Conservation (phyloP, 805 yeast species). For the Nakazawaea anatomiae region DNA sequence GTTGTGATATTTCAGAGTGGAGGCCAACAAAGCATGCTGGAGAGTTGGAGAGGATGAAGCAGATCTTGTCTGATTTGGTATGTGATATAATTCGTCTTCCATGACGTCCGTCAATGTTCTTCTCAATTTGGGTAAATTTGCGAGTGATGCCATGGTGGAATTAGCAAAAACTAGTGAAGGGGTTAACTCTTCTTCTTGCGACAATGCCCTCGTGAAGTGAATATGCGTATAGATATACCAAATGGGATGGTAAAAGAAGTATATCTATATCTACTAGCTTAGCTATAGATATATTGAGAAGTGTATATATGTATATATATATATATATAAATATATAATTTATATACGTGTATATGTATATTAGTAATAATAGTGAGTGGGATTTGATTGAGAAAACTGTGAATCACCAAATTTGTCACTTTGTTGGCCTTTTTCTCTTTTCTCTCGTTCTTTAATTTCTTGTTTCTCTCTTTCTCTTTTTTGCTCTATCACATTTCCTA, state of each 20-base stretch:
- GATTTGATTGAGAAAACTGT: background rate
- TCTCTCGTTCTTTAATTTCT: background rate
- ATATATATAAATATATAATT: background rate
- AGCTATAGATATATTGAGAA: too few relatives aligned
- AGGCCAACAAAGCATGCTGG: conserved; percentile 8
- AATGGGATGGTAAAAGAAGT: background rate
- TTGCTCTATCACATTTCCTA: background rate
- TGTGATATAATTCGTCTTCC: conserved; percentile 53
- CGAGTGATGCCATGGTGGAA: conserved; percentile 39
- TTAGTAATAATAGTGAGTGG: background rate
- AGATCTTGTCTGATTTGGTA: conserved; percentile 22
- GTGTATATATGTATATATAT: background rate
- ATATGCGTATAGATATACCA: background rate
- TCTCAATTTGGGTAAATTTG: conserved; percentile 43
- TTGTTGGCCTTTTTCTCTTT: background rate
- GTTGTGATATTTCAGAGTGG: background rate
- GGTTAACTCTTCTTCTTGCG: too few relatives aligned
- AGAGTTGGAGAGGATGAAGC: conserved; percentile 19
- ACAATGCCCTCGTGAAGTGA: too few relatives aligned
- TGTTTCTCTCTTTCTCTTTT: background rate
- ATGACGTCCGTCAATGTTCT: conserved; percentile 51
- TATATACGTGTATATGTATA: background rate
- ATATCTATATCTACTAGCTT: background rate
- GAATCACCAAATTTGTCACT: background rate
- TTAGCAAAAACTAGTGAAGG: background rate